These are phyloP conservation scores for Dendrothele bispora DNA, from an alignment of 768 basidiomycete species.

Conservation along the genomic window DNA sequence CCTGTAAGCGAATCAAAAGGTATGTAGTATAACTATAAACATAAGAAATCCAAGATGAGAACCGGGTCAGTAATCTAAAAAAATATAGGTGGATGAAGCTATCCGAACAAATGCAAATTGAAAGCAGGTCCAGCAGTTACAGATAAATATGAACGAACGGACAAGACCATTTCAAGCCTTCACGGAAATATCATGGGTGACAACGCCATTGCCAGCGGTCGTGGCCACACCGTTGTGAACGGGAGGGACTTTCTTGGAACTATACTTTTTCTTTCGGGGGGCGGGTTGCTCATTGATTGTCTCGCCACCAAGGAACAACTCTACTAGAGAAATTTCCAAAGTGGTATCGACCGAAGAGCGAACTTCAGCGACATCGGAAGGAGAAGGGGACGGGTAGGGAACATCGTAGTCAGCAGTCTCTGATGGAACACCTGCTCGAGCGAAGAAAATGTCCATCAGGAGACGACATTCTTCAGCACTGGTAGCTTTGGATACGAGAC, in stretches of 20 bases:
- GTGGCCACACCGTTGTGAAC: slow-evolving; percentile 4
- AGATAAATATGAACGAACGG: not conserved
- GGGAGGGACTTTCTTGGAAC: slow-evolving; percentile 2
- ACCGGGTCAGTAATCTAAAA: no score
- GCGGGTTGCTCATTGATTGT: slow-evolving; percentile 5
- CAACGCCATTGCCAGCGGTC: not conserved
- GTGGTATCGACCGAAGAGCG: slow-evolving; percentile 22
- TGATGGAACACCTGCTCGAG: slow-evolving; percentile 49
- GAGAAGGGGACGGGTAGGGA: slow-evolving; percentile 34
- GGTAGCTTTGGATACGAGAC: slow-evolving; percentile 65
- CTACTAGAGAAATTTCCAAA: slow-evolving; percentile 54
- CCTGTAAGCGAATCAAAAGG: no score
- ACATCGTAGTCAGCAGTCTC: slow-evolving; percentile 30
- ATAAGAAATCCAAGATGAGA: no score
- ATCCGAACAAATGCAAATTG: no score
- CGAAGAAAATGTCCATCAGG: slow-evolving; percentile 80
- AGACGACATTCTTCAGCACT: slow-evolving; percentile 82
- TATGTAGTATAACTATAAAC: no score
- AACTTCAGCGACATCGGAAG: slow-evolving; percentile 26
- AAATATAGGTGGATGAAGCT: no score
- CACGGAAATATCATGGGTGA: not conserved
- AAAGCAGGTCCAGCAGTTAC: no score
- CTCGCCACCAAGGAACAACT: slow-evolving; percentile 37
- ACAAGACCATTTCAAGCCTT: not conserved
- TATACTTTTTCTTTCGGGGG: slow-evolving; percentile 12